Percentiles rank a stretch among this genome's conserved stretches.
Evolutionary conservation across 2,329 filamentous ascomycete species (phyloP).

Genomic region (Stachybotrys chlorohalonatus): DNA sequence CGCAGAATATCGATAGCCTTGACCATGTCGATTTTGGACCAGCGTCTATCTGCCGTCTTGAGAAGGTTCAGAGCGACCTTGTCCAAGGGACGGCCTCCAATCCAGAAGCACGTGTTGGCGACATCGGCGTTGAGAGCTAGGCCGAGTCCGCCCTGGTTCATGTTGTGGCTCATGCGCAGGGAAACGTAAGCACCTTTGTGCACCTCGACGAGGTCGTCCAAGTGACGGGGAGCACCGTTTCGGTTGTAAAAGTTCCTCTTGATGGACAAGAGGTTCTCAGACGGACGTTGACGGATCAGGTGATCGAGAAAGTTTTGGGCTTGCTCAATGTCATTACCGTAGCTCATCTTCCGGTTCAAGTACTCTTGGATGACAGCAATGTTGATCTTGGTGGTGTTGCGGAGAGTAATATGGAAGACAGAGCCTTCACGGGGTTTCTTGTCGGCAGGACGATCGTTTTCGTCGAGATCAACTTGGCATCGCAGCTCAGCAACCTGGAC

Average conservation of each 20-base stretch:
- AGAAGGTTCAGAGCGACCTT: conserved; percentile 25
- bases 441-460: conserved; percentile 40
- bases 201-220: conserved; percentile 59
- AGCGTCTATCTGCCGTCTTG: conserved; percentile 19
- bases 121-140: conserved; percentile 85
- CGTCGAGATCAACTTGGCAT: conserved; percentile 63
- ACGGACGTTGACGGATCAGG: conserved; percentile 71
- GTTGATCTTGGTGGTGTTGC: conserved; percentile 57
- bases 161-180: conserved; percentile 59
- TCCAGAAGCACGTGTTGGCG: conserved; percentile 86
- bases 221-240: conserved; percentile 34
- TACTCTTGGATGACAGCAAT: conserved; percentile 60
- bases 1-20: conserved; percentile 20
- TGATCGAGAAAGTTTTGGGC: conserved; percentile 90
- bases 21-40: conserved; percentile 11
- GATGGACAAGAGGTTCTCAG: conserved; percentile 56
- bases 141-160: conserved; percentile 41
- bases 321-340: conserved; percentile 62
- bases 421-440: conserved; percentile 26
- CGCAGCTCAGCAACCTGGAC: conserved; percentile 40
- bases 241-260: conserved; percentile 75
- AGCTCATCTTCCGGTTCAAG: conserved; percentile 47
- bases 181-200: conserved; percentile 87
- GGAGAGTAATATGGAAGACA: conserved; percentile 52
- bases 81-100: conserved; percentile 26